Evolutionary conservation across 2,329 filamentous ascomycete genomes (phyloP), one percentile per base, ranked within the genome.

Genomic region (Plectosphaerella cucumerina): DNA sequence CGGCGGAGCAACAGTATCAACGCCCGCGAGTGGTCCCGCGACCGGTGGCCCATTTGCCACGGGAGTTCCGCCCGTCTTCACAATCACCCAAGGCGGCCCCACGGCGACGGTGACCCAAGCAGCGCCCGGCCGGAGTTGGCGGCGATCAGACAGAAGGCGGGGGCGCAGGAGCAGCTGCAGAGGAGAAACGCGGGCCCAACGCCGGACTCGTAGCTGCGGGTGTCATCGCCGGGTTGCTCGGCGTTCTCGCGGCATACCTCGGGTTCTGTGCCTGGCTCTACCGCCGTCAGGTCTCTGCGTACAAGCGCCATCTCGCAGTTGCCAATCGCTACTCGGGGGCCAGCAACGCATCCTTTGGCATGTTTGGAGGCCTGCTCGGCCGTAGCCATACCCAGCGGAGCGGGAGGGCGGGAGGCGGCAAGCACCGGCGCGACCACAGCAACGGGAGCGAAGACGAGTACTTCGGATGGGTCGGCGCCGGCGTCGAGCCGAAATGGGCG

Each of bases 251-350:
- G 2, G 69, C 72, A 2, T 89, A 89, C 63, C 76, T 89, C 12
- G 84, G 82, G 44, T 89, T 87, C 72, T 88, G 85, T 67, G 78
- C 81, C 17, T 90, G 84, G 81, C 71, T 91, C 8, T 90, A 90
- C 71, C 78, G 86, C 23, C 84, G 84, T 46, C 86, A 88, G 64
- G 78, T 90, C 15, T 67, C 72, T 26, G 78, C 87, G 10, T 91
- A 90, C 73, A 85, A 86, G 66, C 73, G 78, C 33, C 87, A 90
- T 62, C 78, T 88, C 31, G 81, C 83, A 1, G 79, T 86, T 60
- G 73, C 80, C 2, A 85, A 89, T 60, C 75, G 78, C 4, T 80
- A 81, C 47, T 69, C 71, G 1, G 65, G 70, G 18, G 69, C 71
- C 17, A 71, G 70, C n/a, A 68, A 70, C 18, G 73, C 70, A 42